Evolutionary conservation across 148 eudicot genomes (phyloP).

Genomic region (Arctostaphylos glauca): DNA sequence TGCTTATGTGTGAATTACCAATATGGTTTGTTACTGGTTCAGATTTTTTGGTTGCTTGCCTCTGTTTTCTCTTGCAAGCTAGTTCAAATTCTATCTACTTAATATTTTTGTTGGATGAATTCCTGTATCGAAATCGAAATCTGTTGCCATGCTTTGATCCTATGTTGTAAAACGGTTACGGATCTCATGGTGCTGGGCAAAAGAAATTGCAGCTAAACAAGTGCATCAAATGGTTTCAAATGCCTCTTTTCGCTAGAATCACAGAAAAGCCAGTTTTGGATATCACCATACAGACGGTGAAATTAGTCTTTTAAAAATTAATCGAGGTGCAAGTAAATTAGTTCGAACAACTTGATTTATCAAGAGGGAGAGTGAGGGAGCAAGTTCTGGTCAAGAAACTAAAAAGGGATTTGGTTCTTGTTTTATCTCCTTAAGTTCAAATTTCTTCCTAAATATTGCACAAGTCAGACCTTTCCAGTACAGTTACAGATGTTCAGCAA

Average conservation of each 20-base stretch:
- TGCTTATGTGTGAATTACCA: neutral
- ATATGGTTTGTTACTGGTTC: neutral
- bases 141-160: neutral
- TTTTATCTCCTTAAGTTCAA: too few species aligned
- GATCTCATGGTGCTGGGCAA: neutral
- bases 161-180: too few species aligned
- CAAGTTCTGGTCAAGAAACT: too few species aligned
- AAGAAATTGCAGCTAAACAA: neutral
- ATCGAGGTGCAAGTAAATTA: neutral
- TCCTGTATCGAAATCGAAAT: too few species aligned
- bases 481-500: too few species aligned
- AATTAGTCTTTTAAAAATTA: neutral
- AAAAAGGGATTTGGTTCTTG: too few species aligned
- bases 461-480: too few species aligned
- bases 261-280: neutral
- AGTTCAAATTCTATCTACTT: neutral
- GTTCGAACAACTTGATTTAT: neutral
- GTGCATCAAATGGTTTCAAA: neutral
- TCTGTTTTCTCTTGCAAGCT: neutral
- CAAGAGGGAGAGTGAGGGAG: neutral
- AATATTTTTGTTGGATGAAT: too few species aligned
- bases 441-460: too few species aligned
- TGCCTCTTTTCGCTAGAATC: neutral
- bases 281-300: neutral
- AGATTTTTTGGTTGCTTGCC: neutral